phyloP scores from a whole-genome alignment of 768 basidiomycete species.

The Auricularia heimuer region DNA sequence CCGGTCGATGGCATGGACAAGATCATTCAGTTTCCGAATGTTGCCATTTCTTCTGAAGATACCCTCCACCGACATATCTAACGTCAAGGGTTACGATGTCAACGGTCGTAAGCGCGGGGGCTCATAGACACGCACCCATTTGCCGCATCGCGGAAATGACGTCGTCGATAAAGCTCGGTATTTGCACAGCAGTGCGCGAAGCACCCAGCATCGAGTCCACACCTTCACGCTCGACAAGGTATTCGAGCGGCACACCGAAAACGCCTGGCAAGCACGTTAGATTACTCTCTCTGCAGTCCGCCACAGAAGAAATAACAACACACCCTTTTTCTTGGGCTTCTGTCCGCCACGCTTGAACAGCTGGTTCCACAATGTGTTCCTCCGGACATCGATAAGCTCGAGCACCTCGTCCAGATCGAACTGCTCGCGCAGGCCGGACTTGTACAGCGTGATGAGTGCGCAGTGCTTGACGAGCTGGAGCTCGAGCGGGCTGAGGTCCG shows the following conservation, averaged over 20 bases:
- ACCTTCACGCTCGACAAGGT: constrained; percentile 88
- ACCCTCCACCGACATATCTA: constrained; percentile 98
- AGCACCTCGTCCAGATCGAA: constrained; percentile 89
- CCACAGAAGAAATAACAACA: constrained; percentile 9
- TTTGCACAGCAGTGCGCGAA: constrained; percentile 69
- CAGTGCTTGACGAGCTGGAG: constrained; percentile 86
- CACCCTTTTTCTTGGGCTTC: constrained; percentile 54
- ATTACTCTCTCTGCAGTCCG: not conserved
- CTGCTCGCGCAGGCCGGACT: constrained; percentile 68
- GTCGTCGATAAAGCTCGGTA: constrained; percentile 98
- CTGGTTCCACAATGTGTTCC: constrained; percentile 92
- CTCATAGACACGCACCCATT: constrained; percentile 63
- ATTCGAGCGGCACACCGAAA: constrained; percentile 86
- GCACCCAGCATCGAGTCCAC: constrained; percentile 92
- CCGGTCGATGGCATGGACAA: constrained; percentile 89
- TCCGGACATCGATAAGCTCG: constrained; percentile 87
- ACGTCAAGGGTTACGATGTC: constrained; percentile 5
- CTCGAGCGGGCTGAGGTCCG: constrained; percentile 76
- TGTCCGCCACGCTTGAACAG: constrained; percentile 75
- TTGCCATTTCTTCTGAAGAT: constrained; percentile 99
- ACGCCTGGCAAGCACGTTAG: constrained; percentile 45
- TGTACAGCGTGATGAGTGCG: constrained; percentile 69
- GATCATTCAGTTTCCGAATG: constrained; percentile 83
- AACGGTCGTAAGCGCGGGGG: no score
- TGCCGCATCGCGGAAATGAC: constrained; percentile 97